phyloP scores from a whole-genome alignment of 257 asterid species.

The Petunia secreta region DNA sequence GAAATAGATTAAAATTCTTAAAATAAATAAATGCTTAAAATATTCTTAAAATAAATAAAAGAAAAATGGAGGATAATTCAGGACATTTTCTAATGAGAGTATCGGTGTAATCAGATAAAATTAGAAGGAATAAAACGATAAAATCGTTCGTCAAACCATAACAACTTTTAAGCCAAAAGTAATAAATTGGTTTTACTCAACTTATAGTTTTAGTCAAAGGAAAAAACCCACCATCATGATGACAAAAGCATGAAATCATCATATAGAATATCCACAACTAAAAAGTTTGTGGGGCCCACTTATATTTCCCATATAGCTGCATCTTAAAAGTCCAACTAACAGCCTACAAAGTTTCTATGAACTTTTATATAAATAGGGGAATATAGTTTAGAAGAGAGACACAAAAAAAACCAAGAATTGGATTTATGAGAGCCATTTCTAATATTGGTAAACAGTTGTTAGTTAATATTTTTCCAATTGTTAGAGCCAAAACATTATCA shows the following conservation, averaged over 20 bases:
- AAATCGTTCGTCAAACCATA: too few relatives aligned
- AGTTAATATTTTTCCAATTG: slow-evolving; percentile 32
- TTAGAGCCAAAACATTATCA: slow-evolving; percentile 10
- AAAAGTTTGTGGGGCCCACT: too few relatives aligned
- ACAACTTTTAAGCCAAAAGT: too few relatives aligned
- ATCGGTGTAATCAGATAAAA: too few relatives aligned
- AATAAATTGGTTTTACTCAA: background rate
- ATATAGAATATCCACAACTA: background rate
- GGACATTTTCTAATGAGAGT: too few relatives aligned
- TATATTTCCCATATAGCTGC: too few relatives aligned
- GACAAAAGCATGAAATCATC: slow-evolving; percentile 48
- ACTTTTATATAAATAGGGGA: slow-evolving; percentile 14
- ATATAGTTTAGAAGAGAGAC: background rate
- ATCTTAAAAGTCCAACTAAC: too few relatives aligned
- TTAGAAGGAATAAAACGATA: too few relatives aligned
- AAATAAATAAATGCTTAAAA: too few relatives aligned
- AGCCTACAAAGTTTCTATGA: background rate
- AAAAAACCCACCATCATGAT: slow-evolving; percentile 42
- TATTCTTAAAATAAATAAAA: too few relatives aligned
- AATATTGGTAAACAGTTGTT: slow-evolving; percentile 11
- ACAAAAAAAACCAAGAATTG: background rate
- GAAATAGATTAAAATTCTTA: background rate
- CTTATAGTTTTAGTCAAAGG: background rate
- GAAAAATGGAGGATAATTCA: too few relatives aligned
- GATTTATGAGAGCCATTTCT: slow-evolving; percentile 44